Evolutionary conservation across 345 rosid genomes (phyloP).

Genomic region (Populus ilicifolia): DNA sequence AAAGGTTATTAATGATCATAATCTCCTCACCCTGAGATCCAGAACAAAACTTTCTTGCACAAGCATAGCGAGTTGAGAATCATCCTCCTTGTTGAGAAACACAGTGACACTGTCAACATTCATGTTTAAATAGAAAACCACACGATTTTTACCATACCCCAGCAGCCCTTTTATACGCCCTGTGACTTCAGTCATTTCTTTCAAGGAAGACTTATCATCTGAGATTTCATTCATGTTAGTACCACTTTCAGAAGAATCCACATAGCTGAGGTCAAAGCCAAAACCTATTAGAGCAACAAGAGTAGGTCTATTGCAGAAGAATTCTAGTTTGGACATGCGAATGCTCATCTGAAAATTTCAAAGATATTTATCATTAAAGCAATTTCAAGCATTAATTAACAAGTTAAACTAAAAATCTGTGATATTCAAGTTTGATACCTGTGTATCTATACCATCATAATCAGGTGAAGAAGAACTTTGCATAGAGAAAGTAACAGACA

Average conservation of each 20-base stretch:
- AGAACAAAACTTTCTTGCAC: conserved; percentile 89
- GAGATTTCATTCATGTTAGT: conserved; percentile 29
- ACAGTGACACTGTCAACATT: conserved; percentile 84
- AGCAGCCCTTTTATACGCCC: conserved; percentile 78
- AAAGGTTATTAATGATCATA: conserved; percentile 11
- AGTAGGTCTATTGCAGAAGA: conserved; percentile 93
- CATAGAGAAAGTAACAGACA: conserved; percentile 70
- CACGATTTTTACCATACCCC: conserved; percentile 94
- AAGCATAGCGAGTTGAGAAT: conserved; percentile 90
- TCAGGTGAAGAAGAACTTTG: conserved; percentile 71
- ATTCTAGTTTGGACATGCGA: conserved; percentile 92
- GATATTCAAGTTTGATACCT: conserved; percentile 47
- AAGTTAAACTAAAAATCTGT: conserved; percentile 12
- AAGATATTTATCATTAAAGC: conserved; percentile 31
- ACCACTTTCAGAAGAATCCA: conserved; percentile 28
- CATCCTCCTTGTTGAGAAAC: conserved; percentile 94
- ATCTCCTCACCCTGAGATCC: conserved; percentile 70
- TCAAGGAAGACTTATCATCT: conserved; percentile 44
- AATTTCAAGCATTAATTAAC: conserved; percentile 12
- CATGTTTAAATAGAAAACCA: conserved; percentile 79
- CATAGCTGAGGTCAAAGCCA: conserved; percentile 71
- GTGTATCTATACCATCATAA: conserved; percentile 88
- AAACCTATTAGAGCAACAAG: conserved; percentile 91
- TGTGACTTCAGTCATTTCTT: conserved; percentile 64
- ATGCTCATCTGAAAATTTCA: conserved; percentile 75